A percentile compares a stretch with the other conserved stretches of the same genome.
phyloP scores from a whole-genome alignment of 164 flowering plant genomes.

The Stephania cephalantha region DNA sequence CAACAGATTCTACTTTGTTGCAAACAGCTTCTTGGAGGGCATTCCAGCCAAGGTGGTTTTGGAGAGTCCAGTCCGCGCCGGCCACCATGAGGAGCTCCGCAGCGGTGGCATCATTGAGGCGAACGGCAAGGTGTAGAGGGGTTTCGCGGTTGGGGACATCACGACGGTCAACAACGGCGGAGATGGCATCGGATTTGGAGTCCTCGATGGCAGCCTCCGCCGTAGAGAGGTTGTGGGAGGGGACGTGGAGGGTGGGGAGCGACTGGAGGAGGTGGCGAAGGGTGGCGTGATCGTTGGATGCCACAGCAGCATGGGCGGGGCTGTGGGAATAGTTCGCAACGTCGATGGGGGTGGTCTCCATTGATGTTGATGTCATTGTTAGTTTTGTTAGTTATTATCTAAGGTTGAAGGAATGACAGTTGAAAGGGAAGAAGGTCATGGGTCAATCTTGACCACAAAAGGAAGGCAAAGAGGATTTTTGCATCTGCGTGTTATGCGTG shows the following conservation, averaged over 20 bases:
- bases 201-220: neutral
- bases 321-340: neutral
- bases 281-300: neutral
- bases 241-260: neutral
- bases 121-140: slow-evolving; percentile 6
- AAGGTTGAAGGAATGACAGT: no score
- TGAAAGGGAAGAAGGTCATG: no score
- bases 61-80: neutral
- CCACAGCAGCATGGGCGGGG: neutral
- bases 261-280: neutral
- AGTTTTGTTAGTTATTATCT: neutral
- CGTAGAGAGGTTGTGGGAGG: neutral
- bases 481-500: no score
- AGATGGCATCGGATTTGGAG: neutral
- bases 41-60: slow-evolving; percentile 2
- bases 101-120: neutral
- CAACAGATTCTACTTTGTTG: neutral
- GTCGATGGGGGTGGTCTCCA: neutral
- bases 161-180: neutral
- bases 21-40: neutral
- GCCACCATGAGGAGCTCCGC: neutral
- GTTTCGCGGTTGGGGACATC: slow-evolving; percentile 4
- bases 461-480: no score
- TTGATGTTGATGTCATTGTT: neutral
- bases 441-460: no score